phyloP scores from a whole-genome alignment of 1,284 basidiomycete genomes.

The Fistulinella staudtii region DNA sequence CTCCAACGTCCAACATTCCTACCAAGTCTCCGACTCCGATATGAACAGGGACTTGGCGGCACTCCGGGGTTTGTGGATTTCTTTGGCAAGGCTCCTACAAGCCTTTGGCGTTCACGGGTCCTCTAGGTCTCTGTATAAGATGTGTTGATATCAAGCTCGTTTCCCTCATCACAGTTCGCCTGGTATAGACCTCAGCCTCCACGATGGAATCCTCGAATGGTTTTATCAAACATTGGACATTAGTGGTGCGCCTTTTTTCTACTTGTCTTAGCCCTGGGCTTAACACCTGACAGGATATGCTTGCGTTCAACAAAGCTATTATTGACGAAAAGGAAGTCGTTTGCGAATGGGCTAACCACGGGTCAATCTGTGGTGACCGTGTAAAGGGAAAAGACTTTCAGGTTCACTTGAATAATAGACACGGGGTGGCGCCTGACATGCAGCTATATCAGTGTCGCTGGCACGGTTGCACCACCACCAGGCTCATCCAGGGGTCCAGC shows the following conservation, averaged over 20 bases:
- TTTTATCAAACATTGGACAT: not conserved
- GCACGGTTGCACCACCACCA: not conserved
- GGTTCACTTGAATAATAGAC: not conserved
- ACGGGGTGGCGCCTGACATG: not conserved
- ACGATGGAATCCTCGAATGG: not conserved
- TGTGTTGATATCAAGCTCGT: not conserved
- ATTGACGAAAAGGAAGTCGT: not conserved
- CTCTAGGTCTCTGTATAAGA: conserved; percentile 11
- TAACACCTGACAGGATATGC: not conserved
- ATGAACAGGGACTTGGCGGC: not conserved
- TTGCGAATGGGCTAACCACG: not conserved
- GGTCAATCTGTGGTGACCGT: not conserved
- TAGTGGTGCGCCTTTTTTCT: not conserved
- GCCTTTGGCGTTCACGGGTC: conserved; percentile 3
- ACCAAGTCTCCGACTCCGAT: not conserved
- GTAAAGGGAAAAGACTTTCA: not conserved
- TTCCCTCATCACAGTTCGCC: not conserved
- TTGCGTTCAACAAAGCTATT: not conserved
- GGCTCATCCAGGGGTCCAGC: not conserved
- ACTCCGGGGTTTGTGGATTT: not conserved
- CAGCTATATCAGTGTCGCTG: not conserved
- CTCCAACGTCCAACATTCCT: not conserved
- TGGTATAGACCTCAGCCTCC: not conserved
- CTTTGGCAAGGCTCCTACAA: not conserved
- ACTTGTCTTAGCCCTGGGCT: not conserved